A percentile compares a stretch with the other conserved stretches of the same genome.
Evolutionary conservation across 1,284 basidiomycete genomes (phyloP).

Genomic region (Quambalaria eucalypti): DNA sequence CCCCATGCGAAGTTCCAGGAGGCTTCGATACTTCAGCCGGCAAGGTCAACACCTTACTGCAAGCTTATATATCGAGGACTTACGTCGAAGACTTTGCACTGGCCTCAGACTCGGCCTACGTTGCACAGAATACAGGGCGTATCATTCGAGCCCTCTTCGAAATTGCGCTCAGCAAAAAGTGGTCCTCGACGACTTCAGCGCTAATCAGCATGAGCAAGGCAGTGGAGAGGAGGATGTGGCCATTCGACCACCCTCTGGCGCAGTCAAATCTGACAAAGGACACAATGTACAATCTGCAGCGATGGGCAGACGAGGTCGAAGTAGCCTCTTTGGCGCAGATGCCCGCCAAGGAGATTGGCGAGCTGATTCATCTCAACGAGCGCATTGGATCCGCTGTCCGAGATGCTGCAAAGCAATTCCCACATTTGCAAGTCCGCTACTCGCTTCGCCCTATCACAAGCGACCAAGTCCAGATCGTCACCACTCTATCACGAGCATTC

Average conservation of each 20-base stretch:
- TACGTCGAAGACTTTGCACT: slow-evolving; percentile 89
- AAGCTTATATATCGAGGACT: slow-evolving; percentile 75
- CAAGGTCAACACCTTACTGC: slow-evolving; percentile 93
- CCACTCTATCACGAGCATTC: slow-evolving; percentile 63
- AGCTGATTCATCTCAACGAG: slow-evolving; percentile 78
- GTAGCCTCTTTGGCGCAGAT: slow-evolving; percentile 68
- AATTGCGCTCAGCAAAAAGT: slow-evolving; percentile 82
- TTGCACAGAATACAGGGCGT: slow-evolving; percentile 70
- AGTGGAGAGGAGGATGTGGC: slow-evolving; percentile 70
- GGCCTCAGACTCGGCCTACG: slow-evolving; percentile 89
- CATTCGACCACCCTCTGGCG: slow-evolving; percentile 78
- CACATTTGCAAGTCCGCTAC: slow-evolving; percentile 62
- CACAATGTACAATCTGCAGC: slow-evolving; percentile 67
- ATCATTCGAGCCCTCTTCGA: slow-evolving; percentile 89
- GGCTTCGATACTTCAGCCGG: slow-evolving; percentile 69
- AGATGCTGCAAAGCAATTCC: slow-evolving; percentile 76
- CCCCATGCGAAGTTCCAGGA: slow-evolving; percentile 53
- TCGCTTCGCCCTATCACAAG: slow-evolving; percentile 63
- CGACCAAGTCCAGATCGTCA: slow-evolving; percentile 70
- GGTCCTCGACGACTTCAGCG: slow-evolving; percentile 70
- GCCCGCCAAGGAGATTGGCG: slow-evolving; percentile 66
- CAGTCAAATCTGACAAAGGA: slow-evolving; percentile 58
- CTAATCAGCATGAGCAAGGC: slow-evolving; percentile 83
- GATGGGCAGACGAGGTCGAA: slow-evolving; percentile 75
- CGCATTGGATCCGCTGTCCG: slow-evolving; percentile 70